Conservation (phyloP, 2,329 filamentous ascomycete genomes). For the Beauveria sp. region DNA sequence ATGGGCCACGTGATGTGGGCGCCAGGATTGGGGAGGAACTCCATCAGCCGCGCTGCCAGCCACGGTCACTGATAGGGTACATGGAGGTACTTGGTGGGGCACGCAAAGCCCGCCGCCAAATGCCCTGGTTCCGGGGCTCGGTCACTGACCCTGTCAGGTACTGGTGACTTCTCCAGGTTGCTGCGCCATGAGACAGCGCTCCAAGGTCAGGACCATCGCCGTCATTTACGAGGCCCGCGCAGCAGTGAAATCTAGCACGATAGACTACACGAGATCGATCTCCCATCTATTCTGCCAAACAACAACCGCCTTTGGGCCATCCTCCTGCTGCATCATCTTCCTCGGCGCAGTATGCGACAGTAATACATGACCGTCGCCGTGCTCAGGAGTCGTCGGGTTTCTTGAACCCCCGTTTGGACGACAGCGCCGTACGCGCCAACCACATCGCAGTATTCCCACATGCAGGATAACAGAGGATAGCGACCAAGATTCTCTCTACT, state of each 20-base stretch:
- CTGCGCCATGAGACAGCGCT: slow-evolving; percentile 4
- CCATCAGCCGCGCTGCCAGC: not conserved
- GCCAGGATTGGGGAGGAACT: not conserved
- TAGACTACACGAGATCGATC: not conserved
- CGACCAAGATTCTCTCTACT: not conserved
- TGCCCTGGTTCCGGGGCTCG: slow-evolving; percentile 6
- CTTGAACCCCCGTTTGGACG: slow-evolving; percentile 8
- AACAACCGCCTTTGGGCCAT: not conserved
- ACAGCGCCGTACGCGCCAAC: slow-evolving; percentile 4
- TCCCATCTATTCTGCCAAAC: not conserved
- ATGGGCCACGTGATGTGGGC: slow-evolving; percentile 5
- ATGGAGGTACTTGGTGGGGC: slow-evolving; percentile 7
- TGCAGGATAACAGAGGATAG: not conserved
- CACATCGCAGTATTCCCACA: not conserved
- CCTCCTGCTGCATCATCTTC: not conserved
- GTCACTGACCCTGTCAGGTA: slow-evolving; percentile 1
- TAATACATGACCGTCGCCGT: slow-evolving; percentile 5
- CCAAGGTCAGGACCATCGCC: slow-evolving; percentile 7
- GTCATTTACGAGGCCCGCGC: slow-evolving; percentile 4
- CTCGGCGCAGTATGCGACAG: not conserved
- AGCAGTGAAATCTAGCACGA: not conserved
- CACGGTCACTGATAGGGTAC: not conserved
- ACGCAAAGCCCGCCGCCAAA: not conserved
- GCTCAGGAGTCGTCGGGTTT: slow-evolving; percentile 11
- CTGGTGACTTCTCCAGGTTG: slow-evolving; percentile 9